Percentiles rank a stretch among this genome's conserved stretches.
Evolutionary conservation across 371 early-diverging fungal genomes (phyloP).

Genomic region (Apophysomyces sp.): DNA sequence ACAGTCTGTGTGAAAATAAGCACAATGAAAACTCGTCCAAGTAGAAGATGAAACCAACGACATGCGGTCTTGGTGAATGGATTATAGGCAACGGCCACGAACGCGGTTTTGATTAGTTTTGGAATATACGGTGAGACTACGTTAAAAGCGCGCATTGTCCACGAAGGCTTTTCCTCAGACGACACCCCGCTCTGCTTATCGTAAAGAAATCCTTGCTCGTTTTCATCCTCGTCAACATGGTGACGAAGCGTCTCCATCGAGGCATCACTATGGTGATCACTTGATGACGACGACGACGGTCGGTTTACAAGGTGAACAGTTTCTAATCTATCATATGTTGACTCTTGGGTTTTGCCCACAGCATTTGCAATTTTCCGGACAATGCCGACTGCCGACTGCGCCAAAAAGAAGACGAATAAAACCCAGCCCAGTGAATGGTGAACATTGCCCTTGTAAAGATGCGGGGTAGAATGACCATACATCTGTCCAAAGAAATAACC

Average conservation of each 20-base stretch:
- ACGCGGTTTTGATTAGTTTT: conserved; percentile 29
- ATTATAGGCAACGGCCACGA: conserved; percentile 39
- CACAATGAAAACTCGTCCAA: conserved; percentile 41
- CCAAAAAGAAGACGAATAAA: conserved; percentile 32
- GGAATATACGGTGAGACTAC: conserved; percentile 32
- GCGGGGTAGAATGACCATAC: conserved; percentile 48
- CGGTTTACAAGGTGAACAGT: conserved; percentile 27
- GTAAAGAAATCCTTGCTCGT: background rate
- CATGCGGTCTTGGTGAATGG: conserved; percentile 42
- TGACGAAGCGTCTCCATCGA: conserved; percentile 38
- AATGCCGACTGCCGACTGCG: conserved; percentile 44
- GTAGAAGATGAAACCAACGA: conserved; percentile 35
- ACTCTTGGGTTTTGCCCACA: conserved; percentile 21
- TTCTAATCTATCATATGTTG: conserved; percentile 31
- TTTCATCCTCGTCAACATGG: conserved; percentile 9
- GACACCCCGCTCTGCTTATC: conserved; percentile 13
- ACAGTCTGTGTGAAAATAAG: conserved; percentile 47
- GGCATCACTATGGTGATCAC: conserved; percentile 27
- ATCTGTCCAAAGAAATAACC: conserved; percentile 49
- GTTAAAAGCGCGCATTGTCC: conserved; percentile 27
- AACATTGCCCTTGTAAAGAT: conserved; percentile 42
- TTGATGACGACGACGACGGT: conserved; percentile 10
- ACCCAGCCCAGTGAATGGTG: conserved; percentile 51
- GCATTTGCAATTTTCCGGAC: conserved; percentile 49
- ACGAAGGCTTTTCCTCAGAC: conserved; percentile 17